These are phyloP conservation scores for Effrenium voratum DNA, from an alignment of 73 alveolate species.

Conservation along the genomic window DNA sequence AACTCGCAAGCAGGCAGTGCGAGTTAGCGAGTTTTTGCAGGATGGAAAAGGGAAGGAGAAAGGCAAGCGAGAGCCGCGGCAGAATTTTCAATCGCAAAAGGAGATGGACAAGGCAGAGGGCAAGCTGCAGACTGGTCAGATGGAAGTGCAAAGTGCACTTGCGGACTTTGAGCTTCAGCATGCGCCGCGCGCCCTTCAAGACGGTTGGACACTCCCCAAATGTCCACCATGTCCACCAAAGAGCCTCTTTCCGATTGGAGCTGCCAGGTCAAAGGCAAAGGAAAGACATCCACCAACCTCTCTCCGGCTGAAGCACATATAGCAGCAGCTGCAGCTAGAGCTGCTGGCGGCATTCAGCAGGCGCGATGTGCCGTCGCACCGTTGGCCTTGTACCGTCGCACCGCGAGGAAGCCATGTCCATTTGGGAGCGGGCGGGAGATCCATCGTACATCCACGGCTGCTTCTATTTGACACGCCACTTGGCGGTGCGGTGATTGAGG, in stretches of 20 bases:
- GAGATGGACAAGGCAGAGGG: slow-evolving; percentile 73
- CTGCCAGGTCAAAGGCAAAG: slow-evolving; percentile 60
- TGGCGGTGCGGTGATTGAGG: no score
- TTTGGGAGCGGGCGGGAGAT: slow-evolving; percentile 30
- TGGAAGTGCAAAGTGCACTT: not conserved
- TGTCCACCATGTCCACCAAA: no score
- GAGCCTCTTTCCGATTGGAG: not conserved
- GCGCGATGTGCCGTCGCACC: not conserved
- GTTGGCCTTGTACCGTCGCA: not conserved
- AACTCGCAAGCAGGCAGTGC: not conserved
- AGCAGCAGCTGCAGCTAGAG: slow-evolving; percentile 54
- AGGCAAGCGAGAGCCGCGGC: slow-evolving; percentile 84
- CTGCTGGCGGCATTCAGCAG: slow-evolving; percentile 37
- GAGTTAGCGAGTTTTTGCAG: not conserved
- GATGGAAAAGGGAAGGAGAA: slow-evolving; percentile 90
- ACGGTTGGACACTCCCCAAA: no score
- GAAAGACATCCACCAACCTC: slow-evolving; percentile 20
- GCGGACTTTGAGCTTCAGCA: not conserved
- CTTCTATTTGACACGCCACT: slow-evolving; percentile 58
- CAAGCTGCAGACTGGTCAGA: not conserved
- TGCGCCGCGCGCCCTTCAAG: no score
- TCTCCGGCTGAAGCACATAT: slow-evolving; percentile 69
- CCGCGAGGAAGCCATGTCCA: slow-evolving; percentile 30
- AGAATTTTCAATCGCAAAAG: slow-evolving; percentile 59
- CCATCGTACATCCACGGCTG: slow-evolving; percentile 78